A percentile compares a stretch with the other conserved stretches of the same genome.
These are phyloP conservation scores for Leccinum disarticulatum DNA, from an alignment of 768 basidiomycete species.

Conservation along the genomic window DNA sequence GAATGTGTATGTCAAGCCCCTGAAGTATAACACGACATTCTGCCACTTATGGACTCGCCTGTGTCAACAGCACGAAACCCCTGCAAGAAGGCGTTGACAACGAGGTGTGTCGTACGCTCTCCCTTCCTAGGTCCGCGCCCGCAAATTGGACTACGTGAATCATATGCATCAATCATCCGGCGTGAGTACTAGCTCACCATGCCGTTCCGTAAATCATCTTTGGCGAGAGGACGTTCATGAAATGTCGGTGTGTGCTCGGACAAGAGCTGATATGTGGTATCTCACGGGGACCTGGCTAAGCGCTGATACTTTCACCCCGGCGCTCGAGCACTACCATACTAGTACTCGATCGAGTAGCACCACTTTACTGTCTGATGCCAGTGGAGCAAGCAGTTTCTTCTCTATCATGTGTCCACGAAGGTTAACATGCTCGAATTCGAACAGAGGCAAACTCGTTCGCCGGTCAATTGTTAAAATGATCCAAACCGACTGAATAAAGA, in stretches of 20 bases:
- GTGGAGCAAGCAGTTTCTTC: background rate
- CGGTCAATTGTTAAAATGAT: background rate
- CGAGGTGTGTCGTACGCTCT: constrained; percentile 64
- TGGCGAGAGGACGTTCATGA: constrained; percentile 35
- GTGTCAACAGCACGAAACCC: constrained; percentile 86
- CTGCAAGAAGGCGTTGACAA: constrained; percentile 66
- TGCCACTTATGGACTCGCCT: constrained; percentile 43
- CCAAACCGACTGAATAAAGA: background rate
- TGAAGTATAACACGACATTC: background rate
- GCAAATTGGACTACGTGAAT: background rate
- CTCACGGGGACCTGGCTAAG: constrained; percentile 13
- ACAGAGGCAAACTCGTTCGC: background rate
- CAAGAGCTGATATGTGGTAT: constrained; percentile 6
- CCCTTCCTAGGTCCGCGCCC: constrained; percentile 59
- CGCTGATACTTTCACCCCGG: background rate
- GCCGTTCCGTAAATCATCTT: constrained; percentile 64
- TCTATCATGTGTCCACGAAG: background rate
- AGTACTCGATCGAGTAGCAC: background rate
- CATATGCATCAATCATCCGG: background rate
- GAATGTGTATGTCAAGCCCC: constrained; percentile 15
- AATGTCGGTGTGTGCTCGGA: constrained; percentile 1
- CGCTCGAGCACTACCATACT: background rate
- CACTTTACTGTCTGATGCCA: background rate
- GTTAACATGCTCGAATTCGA: background rate
- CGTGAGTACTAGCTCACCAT: constrained; percentile 40